Percentiles rank a stretch among this genome's conserved stretches.
Evolutionary conservation across 1,284 basidiomycete species (phyloP).

Genomic region (Pterulicium gracile): DNA sequence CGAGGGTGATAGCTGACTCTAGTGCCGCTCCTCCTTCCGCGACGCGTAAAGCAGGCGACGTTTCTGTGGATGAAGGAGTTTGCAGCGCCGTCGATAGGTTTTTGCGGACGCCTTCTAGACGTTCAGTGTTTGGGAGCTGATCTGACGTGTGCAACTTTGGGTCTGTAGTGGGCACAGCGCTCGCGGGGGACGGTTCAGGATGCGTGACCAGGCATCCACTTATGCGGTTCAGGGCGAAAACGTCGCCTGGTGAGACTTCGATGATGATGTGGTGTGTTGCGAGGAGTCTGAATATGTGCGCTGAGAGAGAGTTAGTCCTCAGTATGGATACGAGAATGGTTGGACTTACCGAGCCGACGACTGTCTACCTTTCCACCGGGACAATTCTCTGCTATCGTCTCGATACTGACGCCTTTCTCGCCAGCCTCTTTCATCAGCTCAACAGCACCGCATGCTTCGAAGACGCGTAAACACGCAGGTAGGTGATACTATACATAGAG

Average conservation of each 20-base stretch:
- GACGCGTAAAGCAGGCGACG: neutral
- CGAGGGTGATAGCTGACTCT: neutral
- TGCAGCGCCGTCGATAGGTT: no score
- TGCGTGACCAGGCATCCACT: neutral
- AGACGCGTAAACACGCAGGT: conserved; percentile 54
- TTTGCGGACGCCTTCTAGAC: no score
- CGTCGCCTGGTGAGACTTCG: conserved; percentile 47
- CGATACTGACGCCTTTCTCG: conserved; percentile 43
- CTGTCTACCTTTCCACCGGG: conserved; percentile 37
- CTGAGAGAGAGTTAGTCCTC: conserved; percentile 19
- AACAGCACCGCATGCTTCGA: conserved; percentile 54
- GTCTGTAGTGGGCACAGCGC: neutral
- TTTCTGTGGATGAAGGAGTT: neutral
- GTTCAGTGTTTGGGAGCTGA: no score
- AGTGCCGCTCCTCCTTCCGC: neutral
- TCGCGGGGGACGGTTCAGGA: neutral
- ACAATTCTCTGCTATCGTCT: conserved; percentile 37
- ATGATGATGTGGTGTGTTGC: conserved; percentile 61
- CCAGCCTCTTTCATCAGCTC: conserved; percentile 58
- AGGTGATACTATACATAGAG: conserved; percentile 44
- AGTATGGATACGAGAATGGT: conserved; percentile 2
- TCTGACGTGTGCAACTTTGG: no score
- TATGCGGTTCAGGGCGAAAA: conserved; percentile 57
- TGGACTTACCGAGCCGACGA: conserved; percentile 4
- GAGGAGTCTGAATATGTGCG: conserved; percentile 55